Evolutionary conservation across 2,329 filamentous ascomycete species (phyloP).

Genomic region (Epichloe sp.): DNA sequence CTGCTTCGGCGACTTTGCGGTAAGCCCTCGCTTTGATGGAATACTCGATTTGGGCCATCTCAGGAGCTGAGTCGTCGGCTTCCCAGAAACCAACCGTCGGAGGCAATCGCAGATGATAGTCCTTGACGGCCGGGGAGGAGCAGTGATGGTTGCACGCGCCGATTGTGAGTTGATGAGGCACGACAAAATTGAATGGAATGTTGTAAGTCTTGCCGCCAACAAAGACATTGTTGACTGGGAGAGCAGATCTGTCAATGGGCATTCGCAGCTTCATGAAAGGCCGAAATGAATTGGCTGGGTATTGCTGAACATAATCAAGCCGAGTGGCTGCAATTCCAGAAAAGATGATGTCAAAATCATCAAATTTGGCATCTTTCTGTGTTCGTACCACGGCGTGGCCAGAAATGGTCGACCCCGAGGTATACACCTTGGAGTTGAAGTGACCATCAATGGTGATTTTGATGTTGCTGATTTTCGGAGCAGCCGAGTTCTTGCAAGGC

Average conservation of each 20-base stretch:
- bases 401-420: slow-evolving; percentile 36
- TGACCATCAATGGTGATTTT: slow-evolving; percentile 38
- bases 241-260: slow-evolving; percentile 32
- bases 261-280: slow-evolving; percentile 44
- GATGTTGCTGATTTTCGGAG: slow-evolving; percentile 17
- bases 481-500: not conserved
- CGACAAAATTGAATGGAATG: slow-evolving; percentile 46
- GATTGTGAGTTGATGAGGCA: slow-evolving; percentile 44
- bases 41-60: slow-evolving; percentile 43
- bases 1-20: slow-evolving; percentile 9
- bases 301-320: slow-evolving; percentile 36
- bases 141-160: slow-evolving; percentile 40
- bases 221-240: slow-evolving; percentile 35
- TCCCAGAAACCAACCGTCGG: slow-evolving; percentile 40
- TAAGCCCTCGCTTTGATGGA: slow-evolving; percentile 32
- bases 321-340: slow-evolving; percentile 36
- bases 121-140: slow-evolving; percentile 30
- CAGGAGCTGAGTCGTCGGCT: slow-evolving; percentile 39
- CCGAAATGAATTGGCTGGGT: slow-evolving; percentile 33
- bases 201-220: slow-evolving; percentile 33
- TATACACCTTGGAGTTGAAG: slow-evolving; percentile 42
- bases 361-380: slow-evolving; percentile 33
- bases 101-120: slow-evolving; percentile 39
- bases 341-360: slow-evolving; percentile 38
- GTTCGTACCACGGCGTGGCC: slow-evolving; percentile 35